Percentiles rank a stretch among this genome's conserved stretches.
These are phyloP conservation scores for Hypoxylon cercidicola DNA, from an alignment of 495 filamentous ascomycete species.

Conservation along the genomic window DNA sequence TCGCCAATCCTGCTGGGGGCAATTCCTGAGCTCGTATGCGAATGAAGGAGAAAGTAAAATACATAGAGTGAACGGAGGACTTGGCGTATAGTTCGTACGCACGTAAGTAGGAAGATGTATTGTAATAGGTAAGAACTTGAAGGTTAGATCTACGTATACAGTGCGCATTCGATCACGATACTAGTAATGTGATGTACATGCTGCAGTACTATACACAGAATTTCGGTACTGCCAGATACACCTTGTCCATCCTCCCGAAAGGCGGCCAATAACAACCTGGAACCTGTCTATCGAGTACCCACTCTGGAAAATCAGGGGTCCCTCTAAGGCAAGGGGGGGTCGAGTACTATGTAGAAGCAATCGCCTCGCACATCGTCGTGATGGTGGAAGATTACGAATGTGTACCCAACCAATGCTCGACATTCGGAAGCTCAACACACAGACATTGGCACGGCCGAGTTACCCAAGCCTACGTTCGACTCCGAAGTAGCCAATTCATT, in stretches of 20 bases:
- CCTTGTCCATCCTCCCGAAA: slow-evolving; percentile 31
- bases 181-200: slow-evolving; percentile 15
- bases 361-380: slow-evolving; percentile 20
- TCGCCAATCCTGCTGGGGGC: no score
- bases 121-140: background rate
- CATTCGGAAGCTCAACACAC: slow-evolving; percentile 2
- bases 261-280: slow-evolving; percentile 36
- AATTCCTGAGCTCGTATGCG: no score
- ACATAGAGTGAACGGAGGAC: no score
- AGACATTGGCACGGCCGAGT: background rate
- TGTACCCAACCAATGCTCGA: background rate
- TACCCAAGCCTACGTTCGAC: slow-evolving; percentile 1
- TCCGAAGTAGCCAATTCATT: slow-evolving; percentile 10
- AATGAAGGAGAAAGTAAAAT: no score
- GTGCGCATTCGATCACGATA: slow-evolving; percentile 15
- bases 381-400: slow-evolving; percentile 23
- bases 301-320: slow-evolving; percentile 38
- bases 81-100: no score
- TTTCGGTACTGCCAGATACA: slow-evolving; percentile 40
- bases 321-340: slow-evolving; percentile 36
- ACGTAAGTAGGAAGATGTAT: background rate
- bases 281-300: slow-evolving; percentile 20
- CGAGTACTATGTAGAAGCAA: slow-evolving; percentile 21
- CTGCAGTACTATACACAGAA: slow-evolving; percentile 24
- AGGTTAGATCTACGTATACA: slow-evolving; percentile 27